Evolutionary conservation across 768 basidiomycete genomes (phyloP), one percentile per base, ranked within the genome.

Genomic region (Lactarius hengduanensis): DNA sequence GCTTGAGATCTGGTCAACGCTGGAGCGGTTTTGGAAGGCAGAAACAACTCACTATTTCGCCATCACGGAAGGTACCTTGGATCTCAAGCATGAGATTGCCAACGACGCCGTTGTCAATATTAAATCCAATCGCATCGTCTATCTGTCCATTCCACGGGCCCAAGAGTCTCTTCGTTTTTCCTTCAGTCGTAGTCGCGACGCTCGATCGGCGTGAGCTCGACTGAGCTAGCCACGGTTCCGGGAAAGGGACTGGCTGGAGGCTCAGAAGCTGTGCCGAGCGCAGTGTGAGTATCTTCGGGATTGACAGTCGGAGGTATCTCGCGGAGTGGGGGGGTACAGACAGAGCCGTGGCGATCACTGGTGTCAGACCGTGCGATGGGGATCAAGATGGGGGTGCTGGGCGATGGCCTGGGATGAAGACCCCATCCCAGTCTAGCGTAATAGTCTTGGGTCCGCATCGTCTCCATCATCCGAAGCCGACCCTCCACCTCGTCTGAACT

Each of bases 21-120:
- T 26, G 18, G 22, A 26, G 53, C 3, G 3, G n/a, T 22, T 13
- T 15, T 20, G 3, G 20, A 59, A 41, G 36, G 30, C 6, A 15
- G 5, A 10, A 59, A 20, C 30, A 11, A 84, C 92, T 67, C 63
- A 96, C 95, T 90, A 71, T 97, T 98, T 74, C 86, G 90, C 65
- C 94, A 78, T 73, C 83, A 83, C 0, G 97, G 97, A 59, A 98
- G 78, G 77, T 96, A 13, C 85, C 80, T 65, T 87, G 81, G 66
- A 99, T 91, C 78, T 99, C 96, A 28, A 99, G 77, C 87, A 97
- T 91, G 43, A 98, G 95, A 65, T 98, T 94, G 0, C 96, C 96
- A 2, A 96, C 78, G 47, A 97, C 89, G 73, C 97, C 96, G 71
- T 93, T 88, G 5, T 79, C 81, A 0, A 86, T 80, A 20, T 83